Base-by-base conservation (phyloP, 352 stramenopile species). In the Globisporangium middletonii region DNA sequence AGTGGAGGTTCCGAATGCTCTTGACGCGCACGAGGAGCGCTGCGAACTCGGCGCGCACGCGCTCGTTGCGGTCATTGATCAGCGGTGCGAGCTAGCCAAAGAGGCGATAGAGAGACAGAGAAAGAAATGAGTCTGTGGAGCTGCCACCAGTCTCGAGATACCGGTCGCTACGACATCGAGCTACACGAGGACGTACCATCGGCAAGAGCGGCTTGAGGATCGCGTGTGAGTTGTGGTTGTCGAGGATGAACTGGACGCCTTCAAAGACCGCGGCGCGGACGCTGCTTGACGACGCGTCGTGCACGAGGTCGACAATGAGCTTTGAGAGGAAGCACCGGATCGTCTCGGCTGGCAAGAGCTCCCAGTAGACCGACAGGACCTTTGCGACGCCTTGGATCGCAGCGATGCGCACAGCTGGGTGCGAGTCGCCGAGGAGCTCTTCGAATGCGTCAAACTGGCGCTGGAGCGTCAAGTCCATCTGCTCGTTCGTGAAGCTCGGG, bases 401-500 rank as follows among this genome's bases (percentile, higher is more conserved):
- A 58, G 85, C 86, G 19, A 94, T 78, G 60, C 86, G 79, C 18
- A 92, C 67, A 5, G 80, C 78, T 16, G 86, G 86, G 38, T 91
- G 76, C 13, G 79, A 83, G 56, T 95, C 86, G 23, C 75, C 62
- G 0, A 95, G 65, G 18, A 94, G 53, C 53, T 88, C 79, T 53
- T 90, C 74, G 46, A 94, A 92, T 12, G 74, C 81, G 50, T 94
- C 86, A 45, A 95, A 92, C 60, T 95, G 86, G 48, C 89, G 87
- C 53, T 95, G 83, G 8, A 95, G 55, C 26, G 74, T 77, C 37
- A 77, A 52, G 30, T 94, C 83, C 65, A 90, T 84, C 59, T 75
- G 71, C 49, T 79, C 83, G 27, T 91, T 87, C 61, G 86, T 88
- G 50, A 89, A 89, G 41, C 75, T 53, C 43, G 83, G 83, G 48